These are phyloP conservation scores for Alternaria hordeiaustralica DNA, from an alignment of 2,329 filamentous ascomycete species.

Conservation along the genomic window DNA sequence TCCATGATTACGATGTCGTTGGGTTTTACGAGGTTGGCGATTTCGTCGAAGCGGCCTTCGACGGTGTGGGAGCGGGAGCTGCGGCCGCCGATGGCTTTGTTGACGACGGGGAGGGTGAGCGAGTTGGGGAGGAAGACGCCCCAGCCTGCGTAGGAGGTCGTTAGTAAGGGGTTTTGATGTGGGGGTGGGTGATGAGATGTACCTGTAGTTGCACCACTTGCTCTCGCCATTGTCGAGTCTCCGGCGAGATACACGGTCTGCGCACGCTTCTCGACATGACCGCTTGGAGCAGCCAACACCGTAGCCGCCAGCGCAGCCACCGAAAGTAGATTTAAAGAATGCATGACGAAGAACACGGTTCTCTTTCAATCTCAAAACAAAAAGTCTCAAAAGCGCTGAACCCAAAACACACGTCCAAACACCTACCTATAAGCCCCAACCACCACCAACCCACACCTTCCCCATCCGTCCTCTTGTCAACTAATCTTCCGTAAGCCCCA, in stretches of 20 bases:
- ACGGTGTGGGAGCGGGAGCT: slow-evolving; percentile 70
- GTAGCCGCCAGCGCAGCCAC: slow-evolving; percentile 27
- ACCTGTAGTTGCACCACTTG: slow-evolving; percentile 54
- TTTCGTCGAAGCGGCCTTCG: slow-evolving; percentile 68
- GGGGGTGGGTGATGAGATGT: neutral
- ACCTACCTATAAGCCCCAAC: neutral
- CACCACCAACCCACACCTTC: neutral
- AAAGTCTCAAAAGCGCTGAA: neutral
- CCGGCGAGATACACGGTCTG: slow-evolving; percentile 63
- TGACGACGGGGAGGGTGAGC: slow-evolving; percentile 60
- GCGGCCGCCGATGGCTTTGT: slow-evolving; percentile 70
- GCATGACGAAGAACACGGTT: neutral
- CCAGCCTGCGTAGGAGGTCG: slow-evolving; percentile 60
- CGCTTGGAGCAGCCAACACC: slow-evolving; percentile 32
- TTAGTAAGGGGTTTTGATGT: neutral
- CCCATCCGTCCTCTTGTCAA: neutral
- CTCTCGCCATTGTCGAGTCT: slow-evolving; percentile 67
- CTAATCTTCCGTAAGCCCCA: neutral
- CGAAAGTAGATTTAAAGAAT: slow-evolving; percentile 23
- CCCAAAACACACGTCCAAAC: neutral
- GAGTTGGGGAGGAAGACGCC: slow-evolving; percentile 65
- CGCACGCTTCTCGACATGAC: slow-evolving; percentile 34
- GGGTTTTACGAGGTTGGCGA: slow-evolving; percentile 59
- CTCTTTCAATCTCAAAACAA: neutral
- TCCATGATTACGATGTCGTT: slow-evolving; percentile 74